These are phyloP conservation scores for Yarrowia divulgata DNA, from an alignment of 805 yeast species.

Conservation along the genomic window DNA sequence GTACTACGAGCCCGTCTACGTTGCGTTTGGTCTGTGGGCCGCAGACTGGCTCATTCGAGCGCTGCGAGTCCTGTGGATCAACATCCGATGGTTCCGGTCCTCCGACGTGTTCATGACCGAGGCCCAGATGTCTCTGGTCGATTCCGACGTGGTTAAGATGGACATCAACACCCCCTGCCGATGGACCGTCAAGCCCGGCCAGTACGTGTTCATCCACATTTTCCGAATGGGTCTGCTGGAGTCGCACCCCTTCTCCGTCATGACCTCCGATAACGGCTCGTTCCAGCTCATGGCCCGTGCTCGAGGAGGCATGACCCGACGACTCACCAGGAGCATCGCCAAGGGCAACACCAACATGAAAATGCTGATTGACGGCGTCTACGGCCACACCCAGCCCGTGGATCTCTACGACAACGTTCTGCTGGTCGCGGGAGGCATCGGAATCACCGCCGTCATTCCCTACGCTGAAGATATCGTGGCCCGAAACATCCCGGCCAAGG, in stretches of 20 bases:
- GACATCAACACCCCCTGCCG: conserved; percentile 59
- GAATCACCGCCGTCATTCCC: conserved; percentile 64
- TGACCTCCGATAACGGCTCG: conserved; percentile 54
- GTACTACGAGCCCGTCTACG: conserved; percentile 62
- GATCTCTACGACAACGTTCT: conserved; percentile 57
- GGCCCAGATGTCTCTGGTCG: conserved; percentile 55
- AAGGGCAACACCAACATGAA: conserved; percentile 51
- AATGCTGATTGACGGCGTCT: conserved; percentile 67
- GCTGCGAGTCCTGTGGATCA: conserved; percentile 55
- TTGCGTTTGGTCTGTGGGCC: conserved; percentile 69
- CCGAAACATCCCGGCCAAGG: conserved; percentile 40
- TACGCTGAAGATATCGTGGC: conserved; percentile 52
- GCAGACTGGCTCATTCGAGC: conserved; percentile 68
- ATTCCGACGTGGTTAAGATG: conserved; percentile 59
- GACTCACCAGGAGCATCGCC: conserved; percentile 49
- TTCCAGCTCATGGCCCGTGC: conserved; percentile 59
- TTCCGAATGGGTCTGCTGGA: conserved; percentile 61
- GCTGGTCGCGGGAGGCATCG: conserved; percentile 70
- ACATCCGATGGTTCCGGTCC: conserved; percentile 41
- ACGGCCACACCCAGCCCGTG: conserved; percentile 60
- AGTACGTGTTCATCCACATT: conserved; percentile 65
- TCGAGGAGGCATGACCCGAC: conserved; percentile 61
- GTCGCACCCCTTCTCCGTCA: conserved; percentile 71
- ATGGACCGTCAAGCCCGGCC: conserved; percentile 68
- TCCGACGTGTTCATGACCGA: conserved; percentile 17